Percentiles rank a stretch among this genome's conserved stretches.
Conservation (phyloP, 495 filamentous ascomycete genomes). For the Pseudoneurospora amorphoporcata region DNA sequence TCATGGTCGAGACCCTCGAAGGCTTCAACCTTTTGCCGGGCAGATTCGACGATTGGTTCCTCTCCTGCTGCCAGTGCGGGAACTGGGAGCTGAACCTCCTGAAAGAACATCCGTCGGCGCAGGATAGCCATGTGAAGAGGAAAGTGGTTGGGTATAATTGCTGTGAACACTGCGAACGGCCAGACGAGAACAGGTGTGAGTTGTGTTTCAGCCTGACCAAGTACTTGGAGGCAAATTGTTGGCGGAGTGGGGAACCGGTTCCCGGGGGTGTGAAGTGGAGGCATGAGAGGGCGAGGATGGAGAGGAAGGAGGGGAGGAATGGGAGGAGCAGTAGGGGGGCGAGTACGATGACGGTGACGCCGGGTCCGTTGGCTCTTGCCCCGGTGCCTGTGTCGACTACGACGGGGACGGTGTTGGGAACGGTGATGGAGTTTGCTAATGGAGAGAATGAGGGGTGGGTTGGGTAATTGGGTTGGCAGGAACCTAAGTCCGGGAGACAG, state of each 20-base stretch:
- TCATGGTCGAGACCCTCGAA: neutral
- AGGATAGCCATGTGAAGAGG: neutral
- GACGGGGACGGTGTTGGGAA: neutral
- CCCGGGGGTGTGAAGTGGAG: neutral
- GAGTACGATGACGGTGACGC: neutral
- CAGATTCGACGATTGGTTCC: neutral
- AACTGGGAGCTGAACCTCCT: neutral
- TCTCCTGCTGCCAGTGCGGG: neutral
- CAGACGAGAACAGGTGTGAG: neutral
- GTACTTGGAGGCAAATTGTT: neutral
- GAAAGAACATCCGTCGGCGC: neutral
- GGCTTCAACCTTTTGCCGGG: neutral
- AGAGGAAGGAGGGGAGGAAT: neutral
- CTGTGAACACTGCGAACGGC: neutral
- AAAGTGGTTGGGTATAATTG: neutral
- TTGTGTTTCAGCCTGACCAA: neutral
- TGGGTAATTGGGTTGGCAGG: neutral
- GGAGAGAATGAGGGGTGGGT: neutral
- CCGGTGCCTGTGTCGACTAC: neutral
- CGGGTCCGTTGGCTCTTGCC: neutral
- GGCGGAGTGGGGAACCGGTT: neutral
- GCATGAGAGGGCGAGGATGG: neutral
- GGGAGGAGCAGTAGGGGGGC: neutral
- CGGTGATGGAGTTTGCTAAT: neutral
- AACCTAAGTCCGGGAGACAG: neutral